Conservation (phyloP, 257 asterid species). For the Petunia axillaris region DNA sequence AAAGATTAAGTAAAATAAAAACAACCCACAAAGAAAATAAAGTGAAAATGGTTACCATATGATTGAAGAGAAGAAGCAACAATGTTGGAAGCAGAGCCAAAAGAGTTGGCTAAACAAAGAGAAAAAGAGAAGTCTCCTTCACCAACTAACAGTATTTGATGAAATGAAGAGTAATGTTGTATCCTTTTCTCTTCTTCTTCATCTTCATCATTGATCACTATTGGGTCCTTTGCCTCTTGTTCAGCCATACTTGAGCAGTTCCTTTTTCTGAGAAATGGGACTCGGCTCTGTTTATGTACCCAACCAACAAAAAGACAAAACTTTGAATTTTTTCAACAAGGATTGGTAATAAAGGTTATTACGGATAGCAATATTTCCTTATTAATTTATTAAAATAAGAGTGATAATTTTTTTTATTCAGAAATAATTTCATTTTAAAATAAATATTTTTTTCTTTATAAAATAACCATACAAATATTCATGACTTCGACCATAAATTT, state of each 20-base stretch:
- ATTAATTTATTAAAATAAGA: too few species aligned
- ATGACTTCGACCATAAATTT: too few species aligned
- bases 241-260: not conserved
- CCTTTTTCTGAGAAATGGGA: too few species aligned
- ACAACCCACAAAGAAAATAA: not conserved
- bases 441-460: too few species aligned
- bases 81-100: slow-evolving; percentile 42
- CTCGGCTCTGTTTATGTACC: not conserved
- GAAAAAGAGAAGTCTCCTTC: slow-evolving; percentile 66
- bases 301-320: too few species aligned
- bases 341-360: not conserved
- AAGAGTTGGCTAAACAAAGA: slow-evolving; percentile 32
- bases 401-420: too few species aligned
- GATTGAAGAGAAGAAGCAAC: slow-evolving; percentile 65
- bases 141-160: slow-evolving; percentile 48
- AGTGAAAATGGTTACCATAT: slow-evolving; percentile 38
- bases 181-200: slow-evolving; percentile 30
- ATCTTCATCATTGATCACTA: not conserved
- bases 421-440: too few species aligned
- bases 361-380: not conserved
- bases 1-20: not conserved
- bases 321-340: not conserved
- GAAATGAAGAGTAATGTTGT: slow-evolving; percentile 42
- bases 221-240: not conserved
- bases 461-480: too few species aligned